Percentiles rank a stretch among this genome's conserved stretches.
These are phyloP conservation scores for Thelephora aurantiotincta DNA, from an alignment of 768 basidiomycete species.

Conservation along the genomic window DNA sequence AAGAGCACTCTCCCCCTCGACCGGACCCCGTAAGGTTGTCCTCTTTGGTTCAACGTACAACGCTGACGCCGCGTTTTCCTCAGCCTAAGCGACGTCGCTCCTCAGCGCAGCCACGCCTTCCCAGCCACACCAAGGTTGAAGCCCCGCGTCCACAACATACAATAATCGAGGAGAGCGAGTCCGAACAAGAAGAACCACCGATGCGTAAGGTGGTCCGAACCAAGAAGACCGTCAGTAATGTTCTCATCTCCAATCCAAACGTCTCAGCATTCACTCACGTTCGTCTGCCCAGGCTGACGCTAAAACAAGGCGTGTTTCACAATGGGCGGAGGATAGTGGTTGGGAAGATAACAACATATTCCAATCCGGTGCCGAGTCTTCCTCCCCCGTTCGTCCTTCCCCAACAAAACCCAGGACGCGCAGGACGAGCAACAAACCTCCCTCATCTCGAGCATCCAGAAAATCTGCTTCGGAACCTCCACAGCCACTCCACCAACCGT, in stretches of 20 bases:
- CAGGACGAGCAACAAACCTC: constrained; percentile 27
- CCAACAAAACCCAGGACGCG: constrained; percentile 25
- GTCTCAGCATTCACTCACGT: constrained; percentile 10
- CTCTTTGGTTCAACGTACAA: constrained; percentile 2
- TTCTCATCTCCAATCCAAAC: constrained; percentile 1
- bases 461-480: constrained; percentile 53
- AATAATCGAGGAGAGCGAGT: constrained; percentile 62
- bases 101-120: constrained; percentile 60
- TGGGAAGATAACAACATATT: constrained; percentile 90
- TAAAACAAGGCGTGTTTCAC: constrained; percentile 41
- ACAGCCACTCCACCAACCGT: constrained; percentile 2
- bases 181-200: constrained; percentile 43
- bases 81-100: constrained; percentile 73
- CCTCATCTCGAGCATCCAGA: constrained; percentile 32
- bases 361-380: constrained; percentile 83
- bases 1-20: constrained; percentile 23
- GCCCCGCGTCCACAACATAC: constrained; percentile 20
- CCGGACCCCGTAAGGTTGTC: constrained; percentile 40
- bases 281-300: constrained; percentile 23
- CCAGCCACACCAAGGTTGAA: constrained; percentile 24
- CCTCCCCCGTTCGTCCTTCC: constrained; percentile 57
- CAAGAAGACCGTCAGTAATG: constrained; percentile 37
- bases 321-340: constrained; percentile 48
- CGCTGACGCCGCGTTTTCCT: constrained; percentile 6
- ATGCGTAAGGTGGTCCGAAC: constrained; percentile 44